Conservation (phyloP, 768 basidiomycete genomes). For the Trichaptum fuscoviolaceum region DNA sequence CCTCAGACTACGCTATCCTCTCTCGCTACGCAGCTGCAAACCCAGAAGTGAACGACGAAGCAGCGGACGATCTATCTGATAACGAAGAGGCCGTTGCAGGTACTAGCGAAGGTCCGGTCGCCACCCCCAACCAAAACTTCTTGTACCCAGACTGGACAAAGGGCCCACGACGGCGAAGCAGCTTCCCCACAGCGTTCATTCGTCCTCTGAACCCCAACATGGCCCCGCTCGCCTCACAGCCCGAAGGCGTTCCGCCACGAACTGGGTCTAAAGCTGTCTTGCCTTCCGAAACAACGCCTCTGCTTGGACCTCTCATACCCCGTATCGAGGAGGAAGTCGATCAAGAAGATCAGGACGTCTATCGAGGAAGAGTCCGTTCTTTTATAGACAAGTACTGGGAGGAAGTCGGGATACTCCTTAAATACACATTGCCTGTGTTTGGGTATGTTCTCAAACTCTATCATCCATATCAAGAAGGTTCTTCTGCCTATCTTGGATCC, state of each 20-base stretch:
- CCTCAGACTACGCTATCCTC: slow-evolving; percentile 61
- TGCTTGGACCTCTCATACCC: slow-evolving; percentile 50
- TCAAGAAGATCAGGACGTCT: slow-evolving; percentile 24
- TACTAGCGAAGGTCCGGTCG: not conserved
- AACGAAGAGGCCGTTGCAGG: slow-evolving; percentile 10
- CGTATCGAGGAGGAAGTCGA: slow-evolving; percentile 51
- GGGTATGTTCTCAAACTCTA: slow-evolving; percentile 36
- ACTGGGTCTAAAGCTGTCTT: slow-evolving; percentile 17
- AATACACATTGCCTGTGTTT: slow-evolving; percentile 69
- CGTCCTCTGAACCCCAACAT: slow-evolving; percentile 36
- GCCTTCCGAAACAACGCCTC: slow-evolving; percentile 49
- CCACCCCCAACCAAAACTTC: not conserved
- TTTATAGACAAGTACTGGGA: slow-evolving; percentile 35
- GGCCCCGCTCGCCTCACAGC: slow-evolving; percentile 20
- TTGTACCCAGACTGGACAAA: not conserved
- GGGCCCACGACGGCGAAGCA: slow-evolving; percentile 18
- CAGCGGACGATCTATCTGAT: slow-evolving; percentile 15
- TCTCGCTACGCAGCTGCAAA: slow-evolving; percentile 41
- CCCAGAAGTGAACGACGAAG: slow-evolving; percentile 11
- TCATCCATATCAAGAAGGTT: not conserved
- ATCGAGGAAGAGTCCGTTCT: not conserved
- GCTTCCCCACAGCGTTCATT: slow-evolving; percentile 30
- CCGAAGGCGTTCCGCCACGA: slow-evolving; percentile 9
- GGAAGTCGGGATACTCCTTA: slow-evolving; percentile 51
- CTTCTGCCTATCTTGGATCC: not conserved